phyloP scores from a whole-genome alignment of 805 yeast genomes.

The Grigorovia transvaalensis region DNA sequence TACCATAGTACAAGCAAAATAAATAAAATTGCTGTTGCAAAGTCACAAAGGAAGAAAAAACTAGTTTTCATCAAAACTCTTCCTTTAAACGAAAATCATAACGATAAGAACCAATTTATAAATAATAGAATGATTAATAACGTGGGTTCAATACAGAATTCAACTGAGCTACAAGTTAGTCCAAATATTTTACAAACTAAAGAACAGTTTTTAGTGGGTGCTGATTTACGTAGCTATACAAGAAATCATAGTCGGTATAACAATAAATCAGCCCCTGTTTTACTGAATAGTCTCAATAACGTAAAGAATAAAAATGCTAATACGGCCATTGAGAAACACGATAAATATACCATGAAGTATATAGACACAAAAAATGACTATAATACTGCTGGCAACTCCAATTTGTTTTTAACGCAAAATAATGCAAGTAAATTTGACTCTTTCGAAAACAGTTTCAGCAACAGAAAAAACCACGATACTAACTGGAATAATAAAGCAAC shows the following conservation, averaged over 20 bases:
- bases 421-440: no score
- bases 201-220: not conserved
- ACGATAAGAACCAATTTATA: not conserved
- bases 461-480: no score
- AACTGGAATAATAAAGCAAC: no score
- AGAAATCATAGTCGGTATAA: not conserved
- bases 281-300: not conserved
- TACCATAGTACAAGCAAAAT: not conserved
- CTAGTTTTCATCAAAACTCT: conserved; percentile 3
- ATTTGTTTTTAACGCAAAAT: no score
- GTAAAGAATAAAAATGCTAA: no score
- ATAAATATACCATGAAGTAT: no score
- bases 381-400: no score
- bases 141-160: no score
- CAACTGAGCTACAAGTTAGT: not conserved
- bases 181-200: not conserved
- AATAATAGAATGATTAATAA: not conserved
- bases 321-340: no score
- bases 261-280: not conserved
- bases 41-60: conserved; percentile 5
- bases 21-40: no score
- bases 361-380: no score
- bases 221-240: not conserved
- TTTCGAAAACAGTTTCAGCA: no score
- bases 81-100: not conserved